Conservation (phyloP, 495 filamentous ascomycete species). For the Hypoxylon crocopeplum region DNA sequence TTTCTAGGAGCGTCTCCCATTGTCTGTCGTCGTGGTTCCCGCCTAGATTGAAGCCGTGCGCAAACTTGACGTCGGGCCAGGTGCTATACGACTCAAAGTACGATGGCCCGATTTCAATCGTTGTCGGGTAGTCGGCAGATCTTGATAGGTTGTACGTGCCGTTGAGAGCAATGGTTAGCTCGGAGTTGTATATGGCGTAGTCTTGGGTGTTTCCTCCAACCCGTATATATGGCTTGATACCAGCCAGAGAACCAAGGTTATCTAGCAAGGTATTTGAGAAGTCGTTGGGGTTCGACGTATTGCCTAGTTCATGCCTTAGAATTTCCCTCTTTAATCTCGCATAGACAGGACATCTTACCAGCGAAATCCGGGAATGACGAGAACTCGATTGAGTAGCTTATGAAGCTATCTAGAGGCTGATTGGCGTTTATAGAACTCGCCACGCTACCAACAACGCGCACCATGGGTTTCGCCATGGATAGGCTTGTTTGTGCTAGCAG, state of each 20-base stretch:
- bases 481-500: conserved; percentile 22
- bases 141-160: conserved; percentile 58
- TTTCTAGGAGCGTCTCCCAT: conserved; percentile 60
- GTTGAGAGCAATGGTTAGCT: conserved; percentile 58
- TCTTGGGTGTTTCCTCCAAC: conserved; percentile 71
- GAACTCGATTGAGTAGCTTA: conserved; percentile 68
- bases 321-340: not conserved
- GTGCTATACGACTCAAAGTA: conserved; percentile 72
- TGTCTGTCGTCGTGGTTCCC: conserved; percentile 58
- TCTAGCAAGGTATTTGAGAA: conserved; percentile 64
- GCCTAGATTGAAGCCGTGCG: conserved; percentile 69
- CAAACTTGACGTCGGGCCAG: conserved; percentile 63
- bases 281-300: conserved; percentile 57
- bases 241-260: conserved; percentile 55
- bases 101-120: conserved; percentile 64
- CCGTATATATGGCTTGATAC: conserved; percentile 63
- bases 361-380: conserved; percentile 69
- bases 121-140: conserved; percentile 67
- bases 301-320: conserved; percentile 44
- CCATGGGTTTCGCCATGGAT: conserved; percentile 24
- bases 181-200: conserved; percentile 65
- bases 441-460: conserved; percentile 1
- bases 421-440: conserved; percentile 40
- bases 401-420: conserved; percentile 58
- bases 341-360: conserved; percentile 41